Evolutionary conservation across 441 rosid species (phyloP).

Genomic region (Erysimum cheiri): DNA sequence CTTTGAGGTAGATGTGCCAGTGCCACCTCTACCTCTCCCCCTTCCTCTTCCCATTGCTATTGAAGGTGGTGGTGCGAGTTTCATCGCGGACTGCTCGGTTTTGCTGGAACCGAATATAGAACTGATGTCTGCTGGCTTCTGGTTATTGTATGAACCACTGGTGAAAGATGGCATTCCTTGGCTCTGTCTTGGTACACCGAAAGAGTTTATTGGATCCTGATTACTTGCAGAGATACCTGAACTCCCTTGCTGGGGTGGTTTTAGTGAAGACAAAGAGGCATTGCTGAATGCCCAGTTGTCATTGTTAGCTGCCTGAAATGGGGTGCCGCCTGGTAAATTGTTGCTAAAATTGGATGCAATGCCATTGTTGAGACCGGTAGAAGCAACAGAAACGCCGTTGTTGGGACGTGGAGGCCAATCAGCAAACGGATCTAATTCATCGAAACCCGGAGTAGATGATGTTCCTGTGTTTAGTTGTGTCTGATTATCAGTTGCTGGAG

Average conservation of each 20-base stretch:
- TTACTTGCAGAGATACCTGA: constrained; percentile 46
- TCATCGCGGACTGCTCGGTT: constrained; percentile 64
- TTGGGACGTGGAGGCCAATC: constrained; percentile 79
- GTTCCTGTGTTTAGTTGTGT: constrained; percentile 49
- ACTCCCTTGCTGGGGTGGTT: constrained; percentile 45
- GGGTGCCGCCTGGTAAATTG: constrained; percentile 41
- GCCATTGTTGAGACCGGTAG: constrained; percentile 28
- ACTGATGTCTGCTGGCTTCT: constrained; percentile 64
- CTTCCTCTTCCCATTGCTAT: constrained; percentile 80
- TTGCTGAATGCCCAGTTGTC: constrained; percentile 61
- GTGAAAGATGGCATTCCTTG: constrained; percentile 50
- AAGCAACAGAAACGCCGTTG: constrained; percentile 38
- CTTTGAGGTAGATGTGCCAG: constrained; percentile 46
- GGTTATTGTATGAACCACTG: constrained; percentile 44
- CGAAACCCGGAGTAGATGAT: constrained; percentile 57
- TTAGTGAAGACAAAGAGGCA: constrained; percentile 46
- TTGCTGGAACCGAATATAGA: constrained; percentile 76
- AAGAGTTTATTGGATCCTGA: constrained; percentile 52
- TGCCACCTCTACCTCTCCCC: constrained; percentile 65
- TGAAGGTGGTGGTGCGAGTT: constrained; percentile 87
- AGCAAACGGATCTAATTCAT: constrained; percentile 83
- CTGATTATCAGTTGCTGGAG: constrained; percentile 46
- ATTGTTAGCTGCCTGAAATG: constrained; percentile 42
- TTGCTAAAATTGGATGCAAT: constrained; percentile 34
- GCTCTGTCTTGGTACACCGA: constrained; percentile 65